A percentile compares a stretch with the other conserved stretches of the same genome.
Conservation (phyloP, 768 basidiomycete genomes). For the Coprinellus micaceus region DNA sequence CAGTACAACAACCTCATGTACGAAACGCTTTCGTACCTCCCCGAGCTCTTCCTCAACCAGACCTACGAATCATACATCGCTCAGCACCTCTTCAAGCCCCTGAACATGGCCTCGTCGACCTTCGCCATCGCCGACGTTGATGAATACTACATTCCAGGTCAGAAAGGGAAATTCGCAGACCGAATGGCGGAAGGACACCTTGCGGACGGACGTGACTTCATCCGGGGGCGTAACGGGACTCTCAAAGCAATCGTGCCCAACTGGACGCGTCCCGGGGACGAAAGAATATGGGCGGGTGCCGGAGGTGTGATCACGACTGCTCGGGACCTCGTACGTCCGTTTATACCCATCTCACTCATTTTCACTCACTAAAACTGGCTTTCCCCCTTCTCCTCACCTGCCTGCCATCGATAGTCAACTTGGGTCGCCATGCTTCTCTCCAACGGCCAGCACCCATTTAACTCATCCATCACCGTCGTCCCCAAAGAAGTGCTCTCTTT, state of each 20-base stretch:
- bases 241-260: conserved; percentile 34
- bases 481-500: conserved; percentile 34
- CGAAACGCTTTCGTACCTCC: conserved; percentile 37
- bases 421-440: conserved; percentile 42
- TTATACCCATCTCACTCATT: background rate
- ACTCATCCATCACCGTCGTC: conserved; percentile 32
- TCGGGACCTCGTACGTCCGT: conserved; percentile 33
- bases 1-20: conserved; percentile 49
- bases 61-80: conserved; percentile 37
- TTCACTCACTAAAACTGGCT: background rate
- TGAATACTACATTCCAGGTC: background rate
- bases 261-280: conserved; percentile 37
- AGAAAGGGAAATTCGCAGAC: conserved; percentile 19
- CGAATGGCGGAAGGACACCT: conserved; percentile 33
- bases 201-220: conserved; percentile 31
- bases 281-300: conserved; percentile 38
- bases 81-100: conserved; percentile 34
- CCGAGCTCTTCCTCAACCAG: conserved; percentile 34
- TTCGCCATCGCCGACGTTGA: conserved; percentile 37
- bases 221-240: conserved; percentile 27
- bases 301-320: conserved; percentile 39
- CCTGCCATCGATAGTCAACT: too few species aligned
- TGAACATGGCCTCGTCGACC: conserved; percentile 38
- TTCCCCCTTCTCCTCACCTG: too few species aligned
- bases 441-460: conserved; percentile 35